Evolutionary conservation across 2,329 filamentous ascomycete genomes (phyloP), one percentile per base, ranked within the genome.

Genomic region (Fusarium sp.): DNA sequence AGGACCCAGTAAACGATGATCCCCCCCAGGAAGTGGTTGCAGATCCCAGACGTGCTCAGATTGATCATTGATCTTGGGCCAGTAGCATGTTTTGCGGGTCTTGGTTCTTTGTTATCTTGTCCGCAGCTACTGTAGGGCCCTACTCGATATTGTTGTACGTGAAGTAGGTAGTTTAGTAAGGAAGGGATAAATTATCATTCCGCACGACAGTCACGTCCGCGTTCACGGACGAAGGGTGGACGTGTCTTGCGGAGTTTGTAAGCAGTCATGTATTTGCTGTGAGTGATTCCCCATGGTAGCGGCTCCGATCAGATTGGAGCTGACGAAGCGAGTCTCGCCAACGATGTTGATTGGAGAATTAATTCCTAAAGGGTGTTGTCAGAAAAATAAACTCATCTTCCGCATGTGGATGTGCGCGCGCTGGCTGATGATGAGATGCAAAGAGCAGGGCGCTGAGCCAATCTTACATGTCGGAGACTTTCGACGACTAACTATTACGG

Each of bases 221-320:
- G 12, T 14, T 34, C n/a, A 26, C 53, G 60, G 62, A 65, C 61
- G 60, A 65, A 55, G 15, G 23, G 17, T 49, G 61, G 62, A 65
- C 55, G 50, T 56, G 50, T 10, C 17, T 39, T 19, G 65, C 65
- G 65, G 65, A 40, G 55, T 68, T 68, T 53, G 65, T 61, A 62
- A 68, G 45, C 40, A 45, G 20, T 2, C 43, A 51, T 43, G 39
- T 19, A 49, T 34, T n/a, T n/a, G 14, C 30, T 32, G n/a, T 17
- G 45, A n/a, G 43, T 63, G 38, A 63, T 26, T n/a, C 11, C 19
- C 19, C 23, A 45, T 21, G 17, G 28, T 56, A 34, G 45, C 23
- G 32, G 20, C 61, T 48, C 54, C 53, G 47, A 20, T 44, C 38
- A 17, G 38, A 30, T 49, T 50, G 44, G 28, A 32, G 28, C 61